phyloP scores from a whole-genome alignment of 1,139 yeast genomes.

The Hemisphaericaspora subhashii region DNA sequence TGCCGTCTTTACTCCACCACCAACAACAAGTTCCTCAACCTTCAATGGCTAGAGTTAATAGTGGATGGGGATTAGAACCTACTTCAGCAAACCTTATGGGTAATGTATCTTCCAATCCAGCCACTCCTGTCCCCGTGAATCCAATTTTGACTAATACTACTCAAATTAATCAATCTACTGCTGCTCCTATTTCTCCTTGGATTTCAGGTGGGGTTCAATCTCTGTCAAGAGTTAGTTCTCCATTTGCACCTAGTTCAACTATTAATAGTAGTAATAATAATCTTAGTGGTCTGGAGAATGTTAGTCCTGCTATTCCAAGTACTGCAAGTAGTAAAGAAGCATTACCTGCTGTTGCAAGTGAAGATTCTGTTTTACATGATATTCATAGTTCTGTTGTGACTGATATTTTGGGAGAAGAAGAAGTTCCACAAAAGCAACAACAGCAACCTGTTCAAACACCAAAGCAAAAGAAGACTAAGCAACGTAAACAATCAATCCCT shows the following conservation, averaged over 20 bases:
- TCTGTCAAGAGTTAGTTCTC: slow-evolving; percentile 42
- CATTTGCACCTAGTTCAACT: slow-evolving; percentile 33
- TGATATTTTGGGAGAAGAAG: slow-evolving; percentile 35
- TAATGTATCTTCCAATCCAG: slow-evolving; percentile 25
- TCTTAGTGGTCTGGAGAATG: background rate
- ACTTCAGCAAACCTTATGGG: slow-evolving; percentile 15
- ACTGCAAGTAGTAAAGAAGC: slow-evolving; percentile 6
- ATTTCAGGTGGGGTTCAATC: slow-evolving; percentile 28
- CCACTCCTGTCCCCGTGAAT: slow-evolving; percentile 30
- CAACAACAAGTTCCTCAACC: slow-evolving; percentile 32
- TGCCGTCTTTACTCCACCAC: slow-evolving; percentile 36
- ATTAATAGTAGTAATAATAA: slow-evolving; percentile 6
- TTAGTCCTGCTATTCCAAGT: slow-evolving; percentile 1
- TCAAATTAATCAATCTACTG: slow-evolving; percentile 32
- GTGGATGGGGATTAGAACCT: slow-evolving; percentile 44
- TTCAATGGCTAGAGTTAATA: slow-evolving; percentile 33
- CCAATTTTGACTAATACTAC: slow-evolving; percentile 20
- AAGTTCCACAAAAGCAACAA: slow-evolving; percentile 5
- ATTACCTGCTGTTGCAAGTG: slow-evolving; percentile 12
- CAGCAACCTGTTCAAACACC: slow-evolving; percentile 5
- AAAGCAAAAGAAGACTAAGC: background rate
- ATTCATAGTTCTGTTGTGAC: slow-evolving; percentile 41
- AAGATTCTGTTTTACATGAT: slow-evolving; percentile 35
- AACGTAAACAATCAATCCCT: background rate
- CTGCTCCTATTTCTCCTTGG: slow-evolving; percentile 45